Evolutionary conservation across 129 eudicot genomes (phyloP).

Genomic region (Arctium minus): DNA sequence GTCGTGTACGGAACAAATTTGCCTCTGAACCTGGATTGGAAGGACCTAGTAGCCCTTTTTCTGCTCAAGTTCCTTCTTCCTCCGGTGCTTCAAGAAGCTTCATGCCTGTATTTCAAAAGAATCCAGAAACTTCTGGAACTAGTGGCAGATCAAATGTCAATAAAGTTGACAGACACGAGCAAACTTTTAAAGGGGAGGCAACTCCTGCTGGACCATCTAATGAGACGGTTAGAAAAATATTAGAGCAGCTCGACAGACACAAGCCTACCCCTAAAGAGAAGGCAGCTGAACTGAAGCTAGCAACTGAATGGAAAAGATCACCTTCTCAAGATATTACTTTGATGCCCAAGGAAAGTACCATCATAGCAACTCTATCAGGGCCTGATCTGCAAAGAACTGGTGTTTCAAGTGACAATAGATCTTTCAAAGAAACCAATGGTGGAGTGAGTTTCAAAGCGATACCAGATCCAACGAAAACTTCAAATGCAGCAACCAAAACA

Average conservation of each 20-base stretch:
- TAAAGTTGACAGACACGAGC: conserved; percentile 26
- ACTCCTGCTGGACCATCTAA: conserved; percentile 36
- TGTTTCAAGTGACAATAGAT: background rate
- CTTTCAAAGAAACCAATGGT: conserved; percentile 27
- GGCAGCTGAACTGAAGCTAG: conserved; percentile 69
- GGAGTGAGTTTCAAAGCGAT: conserved; percentile 12
- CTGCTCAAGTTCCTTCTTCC: conserved; percentile 34
- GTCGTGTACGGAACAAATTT: conserved; percentile 53
- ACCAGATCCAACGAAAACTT: conserved; percentile 23
- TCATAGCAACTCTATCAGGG: conserved; percentile 17
- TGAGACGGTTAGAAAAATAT: conserved; percentile 56
- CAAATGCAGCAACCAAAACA: conserved; percentile 21
- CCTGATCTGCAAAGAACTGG: conserved; percentile 21
- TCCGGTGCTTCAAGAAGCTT: conserved; percentile 42
- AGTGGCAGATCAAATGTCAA: conserved; percentile 32
- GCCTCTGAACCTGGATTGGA: conserved; percentile 50
- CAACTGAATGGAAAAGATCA: conserved; percentile 55
- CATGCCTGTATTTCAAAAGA: conserved; percentile 47
- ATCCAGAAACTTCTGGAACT: conserved; percentile 33
- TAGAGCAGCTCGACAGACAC: conserved; percentile 72
- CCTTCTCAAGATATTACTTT: conserved; percentile 34
- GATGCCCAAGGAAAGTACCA: conserved; percentile 8
- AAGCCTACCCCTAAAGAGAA: conserved; percentile 77
- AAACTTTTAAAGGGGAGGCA: conserved; percentile 32
- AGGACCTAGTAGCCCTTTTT: conserved; percentile 41